Percentiles rank a stretch among this genome's conserved stretches.
Evolutionary conservation across 2,329 filamentous ascomycete species (phyloP).

Genomic region (Pseudopithomyces chartarum): DNA sequence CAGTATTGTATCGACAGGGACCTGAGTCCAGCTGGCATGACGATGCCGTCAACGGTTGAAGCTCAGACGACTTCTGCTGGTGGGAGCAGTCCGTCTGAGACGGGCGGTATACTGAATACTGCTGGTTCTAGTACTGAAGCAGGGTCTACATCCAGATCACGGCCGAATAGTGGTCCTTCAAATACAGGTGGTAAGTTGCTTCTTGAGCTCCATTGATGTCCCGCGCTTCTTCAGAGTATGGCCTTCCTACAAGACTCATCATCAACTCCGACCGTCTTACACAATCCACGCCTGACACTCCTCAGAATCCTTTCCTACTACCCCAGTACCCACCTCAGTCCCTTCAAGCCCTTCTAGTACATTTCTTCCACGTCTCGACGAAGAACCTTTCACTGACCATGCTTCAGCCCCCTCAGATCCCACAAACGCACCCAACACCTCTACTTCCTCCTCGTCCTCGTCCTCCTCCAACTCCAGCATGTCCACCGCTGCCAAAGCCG

Average conservation of each 20-base stretch:
- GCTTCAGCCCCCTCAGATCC: background rate
- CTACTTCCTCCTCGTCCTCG: too few species aligned
- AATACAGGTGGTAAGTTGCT: background rate
- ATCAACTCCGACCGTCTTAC: background rate
- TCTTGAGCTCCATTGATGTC: background rate
- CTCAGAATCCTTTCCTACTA: background rate
- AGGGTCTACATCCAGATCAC: constrained; percentile 3
- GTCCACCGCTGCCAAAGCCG: constrained; percentile 18
- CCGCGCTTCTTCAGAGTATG: background rate
- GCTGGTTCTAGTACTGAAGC: background rate
- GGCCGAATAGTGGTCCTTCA: background rate
- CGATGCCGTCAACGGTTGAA: constrained; percentile 12
- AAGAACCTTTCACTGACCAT: background rate
- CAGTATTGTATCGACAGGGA: constrained; percentile 16
- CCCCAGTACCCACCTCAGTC: background rate
- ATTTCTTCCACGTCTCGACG: background rate
- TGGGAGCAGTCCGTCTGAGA: constrained; percentile 6
- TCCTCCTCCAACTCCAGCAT: constrained; percentile 3
- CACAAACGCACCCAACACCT: background rate
- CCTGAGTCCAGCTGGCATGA: constrained; percentile 15
- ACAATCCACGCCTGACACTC: background rate
- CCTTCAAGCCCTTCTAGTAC: background rate
- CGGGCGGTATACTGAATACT: background rate
- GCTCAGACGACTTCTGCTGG: constrained; percentile 7
- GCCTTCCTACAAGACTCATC: background rate